A percentile compares a stretch with the other conserved stretches of the same genome.
Evolutionary conservation across 495 filamentous ascomycete genomes (phyloP).

Genomic region (Glarea lozoyensis): DNA sequence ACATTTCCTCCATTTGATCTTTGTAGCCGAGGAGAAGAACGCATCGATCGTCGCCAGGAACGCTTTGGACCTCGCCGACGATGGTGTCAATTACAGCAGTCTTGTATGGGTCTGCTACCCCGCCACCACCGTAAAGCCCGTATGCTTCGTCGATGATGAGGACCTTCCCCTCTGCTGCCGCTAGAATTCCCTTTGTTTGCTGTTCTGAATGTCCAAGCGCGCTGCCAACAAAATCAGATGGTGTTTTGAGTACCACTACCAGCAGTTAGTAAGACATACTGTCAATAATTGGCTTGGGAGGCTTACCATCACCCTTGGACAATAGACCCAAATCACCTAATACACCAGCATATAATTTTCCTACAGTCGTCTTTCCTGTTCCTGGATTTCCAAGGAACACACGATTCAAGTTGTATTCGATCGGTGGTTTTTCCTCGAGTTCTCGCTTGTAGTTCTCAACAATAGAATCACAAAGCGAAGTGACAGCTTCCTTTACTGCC

Average conservation of each 20-base stretch:
- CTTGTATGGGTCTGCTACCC: slow-evolving; percentile 44
- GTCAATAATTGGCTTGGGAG: neutral
- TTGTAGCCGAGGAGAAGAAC: slow-evolving; percentile 70
- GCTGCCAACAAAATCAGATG: slow-evolving; percentile 59
- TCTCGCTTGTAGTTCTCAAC: slow-evolving; percentile 55
- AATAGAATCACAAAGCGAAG: slow-evolving; percentile 47
- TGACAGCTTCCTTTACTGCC: slow-evolving; percentile 54
- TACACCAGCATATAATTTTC: slow-evolving; percentile 63
- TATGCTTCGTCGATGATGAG: slow-evolving; percentile 73
- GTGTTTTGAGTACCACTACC: slow-evolving; percentile 58
- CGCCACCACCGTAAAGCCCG: slow-evolving; percentile 32
- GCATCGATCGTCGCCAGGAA: slow-evolving; percentile 69
- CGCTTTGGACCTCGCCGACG: slow-evolving; percentile 71
- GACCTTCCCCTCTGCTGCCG: slow-evolving; percentile 57
- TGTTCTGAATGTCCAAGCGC: slow-evolving; percentile 56
- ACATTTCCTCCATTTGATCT: slow-evolving; percentile 66
- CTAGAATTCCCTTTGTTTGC: slow-evolving; percentile 61
- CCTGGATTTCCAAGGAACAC: slow-evolving; percentile 66
- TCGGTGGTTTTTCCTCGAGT: slow-evolving; percentile 44
- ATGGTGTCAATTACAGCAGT: slow-evolving; percentile 64
- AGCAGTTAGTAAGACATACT: neutral
- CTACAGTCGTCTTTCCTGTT: slow-evolving; percentile 71
- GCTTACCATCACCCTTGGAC: slow-evolving; percentile 42
- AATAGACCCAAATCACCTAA: slow-evolving; percentile 52
- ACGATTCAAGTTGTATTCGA: slow-evolving; percentile 54